phyloP scores from a whole-genome alignment of 805 yeast genomes.

The Wickerhamomyces canadensis region DNA sequence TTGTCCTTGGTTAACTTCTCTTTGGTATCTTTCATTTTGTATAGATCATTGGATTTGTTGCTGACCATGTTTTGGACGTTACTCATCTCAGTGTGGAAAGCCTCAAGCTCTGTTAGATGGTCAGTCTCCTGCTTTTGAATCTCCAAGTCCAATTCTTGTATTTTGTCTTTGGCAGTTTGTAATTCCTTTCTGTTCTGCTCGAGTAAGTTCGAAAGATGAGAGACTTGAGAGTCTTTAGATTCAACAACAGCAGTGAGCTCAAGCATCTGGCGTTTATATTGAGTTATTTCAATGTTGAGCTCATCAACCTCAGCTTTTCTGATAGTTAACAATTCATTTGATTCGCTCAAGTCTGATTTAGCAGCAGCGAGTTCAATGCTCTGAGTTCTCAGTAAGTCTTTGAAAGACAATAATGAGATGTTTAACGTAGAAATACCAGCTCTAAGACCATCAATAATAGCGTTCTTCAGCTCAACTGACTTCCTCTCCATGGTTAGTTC shows the following conservation, averaged over 20 bases:
- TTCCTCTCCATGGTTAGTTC: not conserved
- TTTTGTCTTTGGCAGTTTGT: slow-evolving; percentile 15
- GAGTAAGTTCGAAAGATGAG: slow-evolving; percentile 5
- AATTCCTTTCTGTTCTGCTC: slow-evolving; percentile 10
- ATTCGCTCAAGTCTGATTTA: slow-evolving; percentile 7
- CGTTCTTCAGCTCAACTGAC: slow-evolving; percentile 7
- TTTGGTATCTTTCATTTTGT: slow-evolving; percentile 23
- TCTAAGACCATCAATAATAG: slow-evolving; percentile 9
- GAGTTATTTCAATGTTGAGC: slow-evolving; percentile 15
- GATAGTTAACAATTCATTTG: slow-evolving; percentile 15
- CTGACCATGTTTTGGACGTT: slow-evolving; percentile 27
- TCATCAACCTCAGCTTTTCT: slow-evolving; percentile 26
- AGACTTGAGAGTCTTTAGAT: slow-evolving; percentile 8
- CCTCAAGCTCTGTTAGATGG: slow-evolving; percentile 32
- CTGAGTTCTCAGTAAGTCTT: not conserved
- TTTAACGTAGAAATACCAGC: slow-evolving; percentile 11
- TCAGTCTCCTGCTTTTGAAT: slow-evolving; percentile 30
- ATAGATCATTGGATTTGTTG: slow-evolving; percentile 23
- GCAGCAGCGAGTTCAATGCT: not conserved
- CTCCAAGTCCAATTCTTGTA: slow-evolving; percentile 26
- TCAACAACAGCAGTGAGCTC: slow-evolving; percentile 4
- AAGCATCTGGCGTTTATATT: slow-evolving; percentile 5
- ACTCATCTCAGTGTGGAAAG: slow-evolving; percentile 29
- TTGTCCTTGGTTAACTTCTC: slow-evolving; percentile 18
- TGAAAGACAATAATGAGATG: not conserved